Evolutionary conservation across 2,329 filamentous ascomycete species (phyloP).

Genomic region (Fusarium tricinctum): DNA sequence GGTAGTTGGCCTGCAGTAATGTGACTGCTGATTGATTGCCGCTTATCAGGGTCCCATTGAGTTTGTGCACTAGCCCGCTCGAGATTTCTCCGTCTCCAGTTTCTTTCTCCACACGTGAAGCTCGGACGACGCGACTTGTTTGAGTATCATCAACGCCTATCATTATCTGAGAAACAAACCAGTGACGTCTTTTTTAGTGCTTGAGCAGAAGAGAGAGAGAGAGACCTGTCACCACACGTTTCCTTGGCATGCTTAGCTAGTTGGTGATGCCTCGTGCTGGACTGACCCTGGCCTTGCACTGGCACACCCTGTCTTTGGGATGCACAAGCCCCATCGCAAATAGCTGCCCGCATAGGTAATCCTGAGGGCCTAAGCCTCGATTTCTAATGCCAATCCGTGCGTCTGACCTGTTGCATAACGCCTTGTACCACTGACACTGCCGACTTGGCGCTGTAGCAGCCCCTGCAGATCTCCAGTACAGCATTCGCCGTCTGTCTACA

Average conservation of each 20-base stretch:
- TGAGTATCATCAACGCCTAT: slow-evolving; percentile 36
- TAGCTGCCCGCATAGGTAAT: slow-evolving; percentile 1
- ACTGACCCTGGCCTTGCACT: slow-evolving; percentile 1
- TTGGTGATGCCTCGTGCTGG: slow-evolving; percentile 14
- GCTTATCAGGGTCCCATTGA: slow-evolving; percentile 27
- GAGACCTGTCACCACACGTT: neutral
- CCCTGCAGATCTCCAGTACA: slow-evolving; percentile 32
- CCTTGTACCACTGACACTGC: slow-evolving; percentile 26
- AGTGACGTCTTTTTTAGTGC: slow-evolving; percentile 1
- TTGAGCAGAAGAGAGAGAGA: slow-evolving; percentile 9
- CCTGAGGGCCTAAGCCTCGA: slow-evolving; percentile 15
- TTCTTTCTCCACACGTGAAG: slow-evolving; percentile 2
- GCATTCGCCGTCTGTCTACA: slow-evolving; percentile 18
- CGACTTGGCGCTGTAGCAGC: slow-evolving; percentile 26
- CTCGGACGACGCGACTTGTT: slow-evolving; percentile 31
- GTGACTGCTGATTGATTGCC: slow-evolving; percentile 12
- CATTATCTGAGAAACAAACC: slow-evolving; percentile 26
- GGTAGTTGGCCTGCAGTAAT: slow-evolving; percentile 31
- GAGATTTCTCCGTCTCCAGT: slow-evolving; percentile 32
- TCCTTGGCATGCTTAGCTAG: neutral
- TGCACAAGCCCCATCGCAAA: slow-evolving; percentile 8
- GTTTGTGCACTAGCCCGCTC: neutral
- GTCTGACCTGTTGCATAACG: slow-evolving; percentile 20
- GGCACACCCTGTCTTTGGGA: neutral
- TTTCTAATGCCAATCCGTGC: slow-evolving; percentile 24